Base-by-base conservation (phyloP, 208 protist species). In the Trichomonas tenax region DNA sequence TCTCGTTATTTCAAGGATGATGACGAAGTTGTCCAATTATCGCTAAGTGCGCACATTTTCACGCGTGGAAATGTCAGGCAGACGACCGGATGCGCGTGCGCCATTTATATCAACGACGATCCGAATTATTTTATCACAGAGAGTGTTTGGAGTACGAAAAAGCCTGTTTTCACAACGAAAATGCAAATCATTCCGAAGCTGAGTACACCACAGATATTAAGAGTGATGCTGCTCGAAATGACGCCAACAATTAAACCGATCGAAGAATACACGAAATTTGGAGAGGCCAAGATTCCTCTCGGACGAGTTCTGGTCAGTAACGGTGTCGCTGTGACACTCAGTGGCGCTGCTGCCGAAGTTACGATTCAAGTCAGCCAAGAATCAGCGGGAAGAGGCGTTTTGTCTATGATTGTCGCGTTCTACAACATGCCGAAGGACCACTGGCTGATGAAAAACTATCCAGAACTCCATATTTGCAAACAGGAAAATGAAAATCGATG, bases 341-440 rank as follows among this genome's bases (percentile, higher is more conserved):
- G 41, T 9, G 44, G 44, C 26, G 86, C 40, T 4, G 17, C 26
- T 38, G 86, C 40, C 9, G 86, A 93, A 26, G 40, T 93, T 31
- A 93, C 41, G 8, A 93, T 93, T 51, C 40, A 58, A 51, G 86
- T 93, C 26, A 51, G 17, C 45, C 86, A 93, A 51, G 17, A 48
- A 48, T 48, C 86, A 38, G 17, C 11, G n/a, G 86, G 86, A 38
- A 41, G 86, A 41, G 86, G 86, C 3, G 44, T 93, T 93, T 51
- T 93, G 26, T 93, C 86, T 48, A 93, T 93, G 86, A 51, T 93
- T 38, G 44, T 93, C 38, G 86, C 86, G 51, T 93, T 93, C 31
- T 41, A 34, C 44, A 34, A 34, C 14, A 93, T 93, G 86, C 86
- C 86, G 9, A 93, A 93, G 51, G 44, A 93, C 38, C 86, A 93